Percentiles rank a stretch among this genome's conserved stretches.
phyloP scores from a whole-genome alignment of 2,329 filamentous ascomycete species.

The Ceratocystis cacaofunesta region DNA sequence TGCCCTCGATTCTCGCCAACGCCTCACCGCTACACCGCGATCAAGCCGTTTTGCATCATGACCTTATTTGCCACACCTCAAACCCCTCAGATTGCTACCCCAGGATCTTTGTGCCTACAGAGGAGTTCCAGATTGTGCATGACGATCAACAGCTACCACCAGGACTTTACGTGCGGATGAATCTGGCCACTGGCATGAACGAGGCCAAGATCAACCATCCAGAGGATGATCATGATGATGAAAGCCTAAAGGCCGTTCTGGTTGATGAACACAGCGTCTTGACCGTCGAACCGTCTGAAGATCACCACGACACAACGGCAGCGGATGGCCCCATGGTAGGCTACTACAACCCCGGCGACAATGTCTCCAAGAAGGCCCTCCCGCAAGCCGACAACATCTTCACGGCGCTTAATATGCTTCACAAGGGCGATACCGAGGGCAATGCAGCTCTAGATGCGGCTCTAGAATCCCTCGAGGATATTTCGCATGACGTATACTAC shows the following conservation, averaged over 20 bases:
- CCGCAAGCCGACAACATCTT: conserved; percentile 26
- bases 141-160: conserved; percentile 50
- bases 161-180: conserved; percentile 51
- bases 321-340: conserved; percentile 32
- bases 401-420: conserved; percentile 30
- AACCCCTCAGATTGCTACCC: conserved; percentile 51
- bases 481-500: conserved; percentile 56
- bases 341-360: conserved; percentile 31
- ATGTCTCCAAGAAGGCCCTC: conserved; percentile 12
- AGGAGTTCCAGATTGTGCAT: conserved; percentile 48
- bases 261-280: conserved; percentile 31
- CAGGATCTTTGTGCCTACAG: conserved; percentile 45
- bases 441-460: conserved; percentile 32
- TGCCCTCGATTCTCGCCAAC: conserved; percentile 10
- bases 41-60: conserved; percentile 21
- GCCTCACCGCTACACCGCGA: not conserved
- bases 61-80: conserved; percentile 50
- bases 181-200: conserved; percentile 47
- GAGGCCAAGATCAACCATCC: conserved; percentile 53
- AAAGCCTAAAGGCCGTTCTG: conserved; percentile 36
- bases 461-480: conserved; percentile 44
- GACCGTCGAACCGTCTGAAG: conserved; percentile 35
- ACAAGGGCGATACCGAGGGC: conserved; percentile 31
- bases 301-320: conserved; percentile 27
- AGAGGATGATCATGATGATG: conserved; percentile 30